Conservation (phyloP, 495 filamentous ascomycete genomes). For the Neurospora sp. region DNA sequence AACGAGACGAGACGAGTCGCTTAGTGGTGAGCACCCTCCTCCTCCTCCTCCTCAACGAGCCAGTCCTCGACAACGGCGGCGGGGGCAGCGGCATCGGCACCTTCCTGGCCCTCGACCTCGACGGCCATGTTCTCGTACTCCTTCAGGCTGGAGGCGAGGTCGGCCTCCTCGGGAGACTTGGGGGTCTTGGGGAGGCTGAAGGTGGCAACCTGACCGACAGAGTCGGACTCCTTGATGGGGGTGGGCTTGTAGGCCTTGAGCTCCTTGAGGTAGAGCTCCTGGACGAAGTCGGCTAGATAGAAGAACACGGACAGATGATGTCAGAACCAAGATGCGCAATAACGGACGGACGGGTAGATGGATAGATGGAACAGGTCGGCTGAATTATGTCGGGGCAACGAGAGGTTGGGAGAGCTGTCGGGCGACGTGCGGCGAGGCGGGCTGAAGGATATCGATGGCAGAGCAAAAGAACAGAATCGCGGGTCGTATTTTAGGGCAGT, state of each 20-base stretch:
- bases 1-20: background rate
- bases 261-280: slow-evolving; percentile 93
- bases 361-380: background rate
- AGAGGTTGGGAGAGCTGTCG: background rate
- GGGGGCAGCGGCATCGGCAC: slow-evolving; percentile 18
- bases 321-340: background rate
- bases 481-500: background rate
- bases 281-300: slow-evolving; percentile 75
- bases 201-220: slow-evolving; percentile 84
- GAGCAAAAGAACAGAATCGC: background rate
- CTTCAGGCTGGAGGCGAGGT: slow-evolving; percentile 81
- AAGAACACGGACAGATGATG: slow-evolving; percentile 10
- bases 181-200: slow-evolving; percentile 73
- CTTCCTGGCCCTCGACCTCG: slow-evolving; percentile 84
- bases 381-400: background rate
- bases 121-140: slow-evolving; percentile 87
- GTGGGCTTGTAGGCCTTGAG: slow-evolving; percentile 86
- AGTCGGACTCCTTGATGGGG: slow-evolving; percentile 71
- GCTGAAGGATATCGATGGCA: background rate
- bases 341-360: background rate
- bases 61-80: slow-evolving; percentile 38
- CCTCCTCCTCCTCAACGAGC: slow-evolving; percentile 40
- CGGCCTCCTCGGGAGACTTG: slow-evolving; percentile 79
- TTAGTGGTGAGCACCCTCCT: slow-evolving; percentile 22
- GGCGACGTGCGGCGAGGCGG: background rate